Base-by-base conservation (phyloP, 1,284 basidiomycete species). In the Leccinum holopus region DNA sequence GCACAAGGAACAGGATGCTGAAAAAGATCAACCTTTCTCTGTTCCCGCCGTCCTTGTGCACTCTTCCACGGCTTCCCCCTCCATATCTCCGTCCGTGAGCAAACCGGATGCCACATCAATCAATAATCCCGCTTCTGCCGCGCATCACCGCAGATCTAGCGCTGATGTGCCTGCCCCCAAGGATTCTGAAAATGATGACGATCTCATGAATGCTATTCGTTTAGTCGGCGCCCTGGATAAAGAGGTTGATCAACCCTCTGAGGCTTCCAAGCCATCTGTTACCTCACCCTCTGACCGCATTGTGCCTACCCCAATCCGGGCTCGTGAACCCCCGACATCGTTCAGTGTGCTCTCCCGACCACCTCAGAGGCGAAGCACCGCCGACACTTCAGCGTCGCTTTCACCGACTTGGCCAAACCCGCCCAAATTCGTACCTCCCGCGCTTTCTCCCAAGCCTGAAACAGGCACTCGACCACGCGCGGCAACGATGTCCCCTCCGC, bases 331-430 rank as follows among this genome's bases (percentile, higher is more conserved):
- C 1, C 81, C 82, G 1, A 82, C 87, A 2, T 78, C 85, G 10
- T 91, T 90, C 68, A 84, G 83, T 61, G 88, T 90, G 35, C 88
- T 85, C 3, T 89, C 87, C 11, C 78, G 88, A 11, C 87, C 88
- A 14, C 75, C 74, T 59, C 75, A 77, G n/a, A 70, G 70, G 49
- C 65, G 69, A 8, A 74, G 71, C 9, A 66, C 33, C 1, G 52
- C 54, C 7, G 75, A 71, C 14, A 61, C 61, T 4, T 63, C 57
- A 5, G 3, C 18, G 1, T 66, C 65, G 3, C 33, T 63, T 37
- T 67, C 72, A 6, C 49, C 63, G 0, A n/a, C 49, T 11, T 64
- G 66, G 10, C 64, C 61, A 60, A 55, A 32, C 10, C 59, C 44
- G 18, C 59, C 54, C 10, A 57, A n/a, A 44, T 28, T 41, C 3